phyloP scores from a whole-genome alignment of 2,329 filamentous ascomycete genomes.

The Nigrograna mackinnonii region DNA sequence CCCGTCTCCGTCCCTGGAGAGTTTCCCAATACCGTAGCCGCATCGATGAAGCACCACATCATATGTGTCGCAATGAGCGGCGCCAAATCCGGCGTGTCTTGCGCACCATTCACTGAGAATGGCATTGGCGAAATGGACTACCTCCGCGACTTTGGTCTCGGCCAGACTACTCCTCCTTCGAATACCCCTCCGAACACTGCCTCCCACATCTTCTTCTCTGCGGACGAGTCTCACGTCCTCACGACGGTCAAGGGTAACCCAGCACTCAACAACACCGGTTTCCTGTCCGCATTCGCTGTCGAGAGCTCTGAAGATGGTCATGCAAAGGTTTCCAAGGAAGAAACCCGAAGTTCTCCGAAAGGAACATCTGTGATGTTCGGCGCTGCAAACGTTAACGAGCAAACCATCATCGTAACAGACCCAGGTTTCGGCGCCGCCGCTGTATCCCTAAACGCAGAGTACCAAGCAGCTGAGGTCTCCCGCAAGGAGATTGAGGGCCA shows the following conservation, averaged over 20 bases:
- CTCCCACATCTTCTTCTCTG: slow-evolving; percentile 64
- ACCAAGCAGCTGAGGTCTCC: slow-evolving; percentile 40
- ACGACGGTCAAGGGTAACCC: slow-evolving; percentile 66
- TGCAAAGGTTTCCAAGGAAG: slow-evolving; percentile 16
- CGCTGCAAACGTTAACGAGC: slow-evolving; percentile 48
- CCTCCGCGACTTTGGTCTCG: slow-evolving; percentile 49
- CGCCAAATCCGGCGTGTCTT: slow-evolving; percentile 40
- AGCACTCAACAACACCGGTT: slow-evolving; percentile 58
- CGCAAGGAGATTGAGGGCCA: slow-evolving; percentile 53
- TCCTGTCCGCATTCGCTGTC: slow-evolving; percentile 57
- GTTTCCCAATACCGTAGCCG: slow-evolving; percentile 45
- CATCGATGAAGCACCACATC: slow-evolving; percentile 37
- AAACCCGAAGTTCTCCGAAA: slow-evolving; percentile 46
- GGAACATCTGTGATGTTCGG: slow-evolving; percentile 64
- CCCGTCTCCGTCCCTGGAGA: slow-evolving; percentile 39
- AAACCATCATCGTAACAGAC: slow-evolving; percentile 58
- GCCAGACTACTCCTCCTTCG: slow-evolving; percentile 61
- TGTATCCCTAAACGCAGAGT: slow-evolving; percentile 46
- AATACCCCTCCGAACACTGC: slow-evolving; percentile 64
- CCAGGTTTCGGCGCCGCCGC: slow-evolving; percentile 61
- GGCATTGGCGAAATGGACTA: slow-evolving; percentile 39
- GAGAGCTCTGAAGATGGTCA: slow-evolving; percentile 7
- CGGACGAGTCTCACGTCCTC: slow-evolving; percentile 56
- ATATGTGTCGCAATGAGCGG: slow-evolving; percentile 44
- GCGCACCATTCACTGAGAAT: slow-evolving; percentile 29